Percentiles rank a stretch among this genome's conserved stretches.
These are phyloP conservation scores for Rubia tinctorum DNA, from an alignment of 305 asterid genomes.

Conservation along the genomic window DNA sequence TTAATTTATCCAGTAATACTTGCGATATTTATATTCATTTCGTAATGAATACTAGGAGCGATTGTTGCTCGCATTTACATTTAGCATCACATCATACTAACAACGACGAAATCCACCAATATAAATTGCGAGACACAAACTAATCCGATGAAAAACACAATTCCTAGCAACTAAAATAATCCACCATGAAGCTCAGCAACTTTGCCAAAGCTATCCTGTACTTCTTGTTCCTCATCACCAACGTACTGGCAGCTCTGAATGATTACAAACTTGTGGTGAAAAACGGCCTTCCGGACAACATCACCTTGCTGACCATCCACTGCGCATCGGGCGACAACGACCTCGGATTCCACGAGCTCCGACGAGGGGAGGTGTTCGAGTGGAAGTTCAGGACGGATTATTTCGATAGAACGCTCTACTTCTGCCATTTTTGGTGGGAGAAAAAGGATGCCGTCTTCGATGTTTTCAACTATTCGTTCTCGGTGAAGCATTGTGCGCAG, in stretches of 20 bases:
- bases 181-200: background rate
- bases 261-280: background rate
- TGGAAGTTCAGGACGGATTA: background rate
- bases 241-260: background rate
- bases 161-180: background rate
- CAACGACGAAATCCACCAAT: too few relatives aligned
- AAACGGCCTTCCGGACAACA: background rate
- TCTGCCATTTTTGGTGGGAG: background rate
- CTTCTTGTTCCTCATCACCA: background rate
- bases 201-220: background rate
- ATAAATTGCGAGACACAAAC: too few relatives aligned
- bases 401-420: background rate
- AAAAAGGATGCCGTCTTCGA: background rate
- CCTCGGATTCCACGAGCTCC: background rate
- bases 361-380: background rate
- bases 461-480: background rate
- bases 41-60: too few relatives aligned
- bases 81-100: too few relatives aligned
- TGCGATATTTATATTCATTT: too few relatives aligned
- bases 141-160: too few relatives aligned
- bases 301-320: background rate
- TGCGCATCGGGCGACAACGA: background rate
- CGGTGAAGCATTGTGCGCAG: background rate
- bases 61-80: too few relatives aligned
- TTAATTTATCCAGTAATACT: too few relatives aligned